phyloP scores from a whole-genome alignment of 257 asterid species.

The Solanum appendiculatum region DNA sequence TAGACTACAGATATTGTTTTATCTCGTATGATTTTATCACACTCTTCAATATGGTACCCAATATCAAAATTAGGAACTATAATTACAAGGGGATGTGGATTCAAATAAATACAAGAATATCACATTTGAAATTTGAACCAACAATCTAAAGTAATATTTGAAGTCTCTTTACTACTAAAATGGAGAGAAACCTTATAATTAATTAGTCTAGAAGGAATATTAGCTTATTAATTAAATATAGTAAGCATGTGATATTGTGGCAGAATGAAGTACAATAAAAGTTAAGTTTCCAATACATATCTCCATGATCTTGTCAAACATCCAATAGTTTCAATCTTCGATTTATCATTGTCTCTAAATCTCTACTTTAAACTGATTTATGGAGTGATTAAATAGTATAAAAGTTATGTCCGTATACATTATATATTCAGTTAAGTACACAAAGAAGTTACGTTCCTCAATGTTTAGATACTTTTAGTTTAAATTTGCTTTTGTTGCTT shows the following conservation, averaged over 20 bases:
- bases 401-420: background rate
- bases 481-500: background rate
- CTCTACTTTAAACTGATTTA: background rate
- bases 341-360: background rate
- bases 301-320: constrained; percentile 6
- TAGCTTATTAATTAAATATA: background rate
- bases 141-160: background rate
- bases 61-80: background rate
- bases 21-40: background rate
- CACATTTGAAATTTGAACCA: background rate
- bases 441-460: background rate
- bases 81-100: background rate
- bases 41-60: background rate
- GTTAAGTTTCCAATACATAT: background rate
- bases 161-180: background rate
- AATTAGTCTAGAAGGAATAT: background rate
- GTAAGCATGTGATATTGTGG: constrained; percentile 12
- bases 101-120: background rate
- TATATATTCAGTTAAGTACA: background rate
- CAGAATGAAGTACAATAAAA: background rate
- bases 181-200: background rate
- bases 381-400: background rate
- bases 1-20: background rate
- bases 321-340: background rate
- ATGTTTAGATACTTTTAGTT: background rate